phyloP scores from a whole-genome alignment of 495 filamentous ascomycete genomes.

The Lasiosphaeris hirsuta region DNA sequence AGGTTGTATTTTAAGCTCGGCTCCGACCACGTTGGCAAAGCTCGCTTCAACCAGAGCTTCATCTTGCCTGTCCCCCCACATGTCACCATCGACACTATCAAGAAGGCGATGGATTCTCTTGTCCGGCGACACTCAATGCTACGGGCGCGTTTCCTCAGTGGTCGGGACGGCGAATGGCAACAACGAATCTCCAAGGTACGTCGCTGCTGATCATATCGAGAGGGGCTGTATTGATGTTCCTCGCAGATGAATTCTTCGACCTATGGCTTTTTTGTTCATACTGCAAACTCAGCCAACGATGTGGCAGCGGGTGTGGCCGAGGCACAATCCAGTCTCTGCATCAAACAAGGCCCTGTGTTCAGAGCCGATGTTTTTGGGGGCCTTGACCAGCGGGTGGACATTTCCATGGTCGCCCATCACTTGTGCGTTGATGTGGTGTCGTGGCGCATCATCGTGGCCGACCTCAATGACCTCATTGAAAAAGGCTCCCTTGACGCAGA shows the following conservation, averaged over 20 bases:
- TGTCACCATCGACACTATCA: constrained; percentile 35
- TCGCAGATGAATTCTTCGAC: constrained; percentile 14
- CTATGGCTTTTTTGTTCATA: constrained; percentile 21
- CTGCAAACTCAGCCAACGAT: constrained; percentile 11
- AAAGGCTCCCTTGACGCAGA: constrained; percentile 21
- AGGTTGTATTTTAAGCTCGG: constrained; percentile 52
- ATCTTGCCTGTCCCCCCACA: constrained; percentile 44
- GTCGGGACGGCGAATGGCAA: constrained; percentile 18
- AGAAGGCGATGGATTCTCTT: constrained; percentile 45
- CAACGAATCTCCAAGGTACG: constrained; percentile 23
- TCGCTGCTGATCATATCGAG: neutral
- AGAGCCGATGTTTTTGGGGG: constrained; percentile 41
- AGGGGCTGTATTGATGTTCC: neutral
- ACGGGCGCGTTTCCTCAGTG: constrained; percentile 46
- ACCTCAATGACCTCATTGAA: constrained; percentile 51
- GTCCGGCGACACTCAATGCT: constrained; percentile 60
- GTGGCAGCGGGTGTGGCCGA: constrained; percentile 7
- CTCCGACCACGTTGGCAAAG: constrained; percentile 39
- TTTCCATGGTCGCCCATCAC: constrained; percentile 57
- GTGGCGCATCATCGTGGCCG: constrained; percentile 57
- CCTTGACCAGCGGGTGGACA: constrained; percentile 25
- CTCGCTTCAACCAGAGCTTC: constrained; percentile 63
- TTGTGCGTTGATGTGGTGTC: constrained; percentile 60
- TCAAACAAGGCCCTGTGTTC: constrained; percentile 40
- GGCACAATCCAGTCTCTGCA: constrained; percentile 19